A percentile compares a stretch with the other conserved stretches of the same genome.
These are phyloP conservation scores for Alopecurus myosuroides DNA, from an alignment of 176 grass and related monocot species.

Conservation along the genomic window DNA sequence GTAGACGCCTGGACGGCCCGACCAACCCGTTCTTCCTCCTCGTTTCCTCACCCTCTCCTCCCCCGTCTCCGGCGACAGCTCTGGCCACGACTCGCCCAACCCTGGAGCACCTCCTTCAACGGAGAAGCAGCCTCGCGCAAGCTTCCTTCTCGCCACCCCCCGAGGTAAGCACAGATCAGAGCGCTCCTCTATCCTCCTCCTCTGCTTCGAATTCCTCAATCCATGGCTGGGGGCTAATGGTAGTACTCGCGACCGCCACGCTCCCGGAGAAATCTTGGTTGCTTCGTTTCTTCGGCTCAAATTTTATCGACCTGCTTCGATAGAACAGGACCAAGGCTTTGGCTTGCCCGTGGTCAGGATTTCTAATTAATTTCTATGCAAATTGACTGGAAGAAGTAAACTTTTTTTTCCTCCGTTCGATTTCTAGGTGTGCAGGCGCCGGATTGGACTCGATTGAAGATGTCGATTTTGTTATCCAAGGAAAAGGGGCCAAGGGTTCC, in stretches of 20 bases:
- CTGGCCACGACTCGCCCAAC: not conserved
- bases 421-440: constrained; percentile 3
- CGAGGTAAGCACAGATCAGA: constrained; percentile 51
- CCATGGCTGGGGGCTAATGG: not conserved
- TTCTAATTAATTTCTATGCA: not conserved
- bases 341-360: not conserved
- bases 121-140: not conserved
- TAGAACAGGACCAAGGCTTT: too few relatives aligned
- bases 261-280: not conserved
- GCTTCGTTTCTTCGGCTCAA: not conserved
- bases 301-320: not conserved
- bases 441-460: constrained; percentile 20
- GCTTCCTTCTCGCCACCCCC: not conserved
- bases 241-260: not conserved
- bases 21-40: not conserved
- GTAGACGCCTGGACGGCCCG: not conserved
- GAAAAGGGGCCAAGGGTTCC: not conserved
- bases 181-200: not conserved
- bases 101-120: not conserved
- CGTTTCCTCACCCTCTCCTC: not conserved
- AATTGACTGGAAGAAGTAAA: not conserved
- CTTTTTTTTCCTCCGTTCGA: not conserved
- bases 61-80: constrained; percentile 33
- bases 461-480: not conserved
- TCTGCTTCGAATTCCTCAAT: not conserved